Base-by-base conservation (phyloP, 768 basidiomycete species). In the Naematelia encephala region DNA sequence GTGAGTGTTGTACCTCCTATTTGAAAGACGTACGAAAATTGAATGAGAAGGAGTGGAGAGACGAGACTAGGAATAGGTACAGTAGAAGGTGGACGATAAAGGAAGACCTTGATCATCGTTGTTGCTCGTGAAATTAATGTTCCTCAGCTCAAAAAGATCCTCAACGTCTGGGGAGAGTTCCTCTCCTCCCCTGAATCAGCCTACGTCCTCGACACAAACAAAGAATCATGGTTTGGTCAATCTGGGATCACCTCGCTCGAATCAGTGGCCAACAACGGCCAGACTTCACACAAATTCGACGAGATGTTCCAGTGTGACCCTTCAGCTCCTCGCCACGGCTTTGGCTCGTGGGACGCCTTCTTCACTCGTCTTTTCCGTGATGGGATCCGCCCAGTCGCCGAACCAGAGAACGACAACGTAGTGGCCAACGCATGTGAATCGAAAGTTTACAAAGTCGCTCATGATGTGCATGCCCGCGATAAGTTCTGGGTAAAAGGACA, bases 401-500 rank as follows among this genome's bases (percentile, higher is more conserved):
- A 44, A 2, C 72, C 74, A 4, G 69, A 75, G 3, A 63, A 79
- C 63, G 72, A 75, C 58, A 57, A 69, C 43, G 65, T 84, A 61
- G 76, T 86, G 65, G 80, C 75, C 57, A 81, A 78, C 59, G 76
- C 82, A 11, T 86, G 85, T 77, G 85, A 87, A 68, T 83, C 82
- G 16, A 79, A 73, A 19, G 70, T 83, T 2, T 81, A 82, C 69
- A 75, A 79, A 39, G 77, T 83, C 44, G 73, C 71, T 1, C 26
- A 45, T 29, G 60, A 81, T 55, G 80, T 83, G 29, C 66, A 82
- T 52, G 69, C 67, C 1, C 69, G 68, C 4, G 83, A 84, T 54
- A 64, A 69, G 29, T 85, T 86, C 73, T 86, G 84, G 84, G 64
- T 85, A 71, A 86, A 87, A 68, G 83, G 80, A 0, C 78, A 85